Evolutionary conservation across 2,329 filamentous ascomycete genomes (phyloP), one percentile per base, ranked within the genome.

Genomic region (Monilinia fructigena): DNA sequence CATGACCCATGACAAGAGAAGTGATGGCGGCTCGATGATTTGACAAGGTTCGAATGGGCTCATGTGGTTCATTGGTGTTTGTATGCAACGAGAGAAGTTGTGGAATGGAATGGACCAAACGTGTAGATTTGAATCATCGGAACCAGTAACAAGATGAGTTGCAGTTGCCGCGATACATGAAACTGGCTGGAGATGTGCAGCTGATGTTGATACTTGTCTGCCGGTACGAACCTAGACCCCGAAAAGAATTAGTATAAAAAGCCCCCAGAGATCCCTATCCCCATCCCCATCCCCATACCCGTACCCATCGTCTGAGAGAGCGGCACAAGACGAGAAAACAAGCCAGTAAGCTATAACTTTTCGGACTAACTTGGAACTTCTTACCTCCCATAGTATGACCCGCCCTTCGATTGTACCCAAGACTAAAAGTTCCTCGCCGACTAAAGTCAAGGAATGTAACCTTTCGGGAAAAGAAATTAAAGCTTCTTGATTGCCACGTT

Each of bases 331-430:
- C 55, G 28, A 62, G 5, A 35, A 35, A 35, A 8, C 31, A 35
- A 35, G 31, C 31, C 5, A 31, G 60, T 68, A 64, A 66, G 54
- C 64, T 63, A 31, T 26, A 31, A 54, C 48, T 62, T 48, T 42
- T 52, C 45, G 11, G 16, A 14, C 38, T 4, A 56, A n/a, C 31
- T 35, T 6, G 31, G 31, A 35, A 35, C 31, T 35, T 79, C 82
- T 78, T 77, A 95, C 92, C 88, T 99, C 95, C 95, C 95, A 99
- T 3, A 96, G 79, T 73, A 97, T 90, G 71, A 98, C 78, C 66
- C 93, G 87, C 20, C 95, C 95, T 72, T 93, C 92, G 66, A 89
- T 87, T 0, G 93, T 96, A 14, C 95, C 95, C 65, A 96, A 78
- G 65, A 92, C 81, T 70, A 97, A 81, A 60, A 96, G 85, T 66